A percentile compares a stretch with the other conserved stretches of the same genome.
These are phyloP conservation scores for Tripterygium wilfordii DNA, from an alignment of 177 flowering plant species.

Conservation along the genomic window DNA sequence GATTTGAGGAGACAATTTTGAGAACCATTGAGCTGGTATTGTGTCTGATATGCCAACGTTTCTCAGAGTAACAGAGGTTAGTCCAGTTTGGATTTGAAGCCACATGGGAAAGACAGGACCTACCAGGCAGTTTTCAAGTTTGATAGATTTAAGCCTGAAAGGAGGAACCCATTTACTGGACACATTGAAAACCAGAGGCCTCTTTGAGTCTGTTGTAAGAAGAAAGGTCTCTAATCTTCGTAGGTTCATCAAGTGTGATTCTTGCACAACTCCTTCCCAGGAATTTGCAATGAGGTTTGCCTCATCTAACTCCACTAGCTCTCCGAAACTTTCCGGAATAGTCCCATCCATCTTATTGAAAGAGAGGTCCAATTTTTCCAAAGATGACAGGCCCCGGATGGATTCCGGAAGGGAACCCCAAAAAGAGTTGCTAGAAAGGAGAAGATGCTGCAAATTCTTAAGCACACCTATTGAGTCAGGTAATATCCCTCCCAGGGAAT, in stretches of 20 bases:
- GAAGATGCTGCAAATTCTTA: too few species aligned
- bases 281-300: constrained; percentile 4
- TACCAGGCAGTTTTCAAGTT: constrained; percentile 5
- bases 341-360: constrained; percentile 14
- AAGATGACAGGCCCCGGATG: too few species aligned
- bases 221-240: background rate
- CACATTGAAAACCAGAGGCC: constrained; percentile 4
- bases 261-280: constrained; percentile 12
- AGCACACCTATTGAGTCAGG: too few species aligned
- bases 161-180: constrained; percentile 10
- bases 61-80: constrained; percentile 1
- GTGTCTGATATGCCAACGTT: constrained; percentile 14
- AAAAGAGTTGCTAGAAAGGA: too few species aligned
- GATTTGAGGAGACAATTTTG: constrained; percentile 4
- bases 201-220: constrained; percentile 4
- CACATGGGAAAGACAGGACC: constrained; percentile 17
- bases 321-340: constrained; percentile 18
- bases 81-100: constrained; percentile 15
- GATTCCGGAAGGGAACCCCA: too few species aligned
- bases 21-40: constrained; percentile 17
- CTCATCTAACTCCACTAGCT: constrained; percentile 7
- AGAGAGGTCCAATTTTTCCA: too few species aligned
- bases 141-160: constrained; percentile 11
- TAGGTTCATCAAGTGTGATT: constrained; percentile 12
- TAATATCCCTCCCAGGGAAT: too few species aligned